phyloP scores from a whole-genome alignment of 192 early-diverging fungal genomes.

The Spizellomyces punctatus region DNA sequence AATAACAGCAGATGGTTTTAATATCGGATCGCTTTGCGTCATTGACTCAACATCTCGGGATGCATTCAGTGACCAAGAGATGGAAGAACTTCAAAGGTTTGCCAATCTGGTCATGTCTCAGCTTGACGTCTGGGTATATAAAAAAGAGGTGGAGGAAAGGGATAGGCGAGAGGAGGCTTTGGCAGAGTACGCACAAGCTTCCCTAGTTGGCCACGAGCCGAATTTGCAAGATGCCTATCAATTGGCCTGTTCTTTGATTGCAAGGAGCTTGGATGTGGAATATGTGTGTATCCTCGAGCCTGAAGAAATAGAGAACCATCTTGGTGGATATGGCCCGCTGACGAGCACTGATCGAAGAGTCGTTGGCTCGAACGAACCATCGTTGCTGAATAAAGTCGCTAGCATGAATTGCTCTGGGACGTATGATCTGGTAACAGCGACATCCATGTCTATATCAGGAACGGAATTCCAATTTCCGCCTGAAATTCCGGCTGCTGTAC shows the following conservation, averaged over 20 bases:
- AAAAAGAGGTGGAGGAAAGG: slow-evolving; percentile 43
- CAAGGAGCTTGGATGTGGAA: slow-evolving; percentile 16
- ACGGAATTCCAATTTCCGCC: slow-evolving; percentile 2
- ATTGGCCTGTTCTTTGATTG: slow-evolving; percentile 8
- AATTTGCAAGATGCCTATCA: slow-evolving; percentile 14
- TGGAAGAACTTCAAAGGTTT: slow-evolving; percentile 41
- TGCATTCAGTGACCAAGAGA: slow-evolving; percentile 36
- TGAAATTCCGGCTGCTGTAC: background rate
- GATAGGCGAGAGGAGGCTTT: slow-evolving; percentile 46
- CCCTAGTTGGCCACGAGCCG: slow-evolving; percentile 15
- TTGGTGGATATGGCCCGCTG: background rate
- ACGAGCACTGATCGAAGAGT: background rate
- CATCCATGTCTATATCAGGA: background rate
- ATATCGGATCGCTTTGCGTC: slow-evolving; percentile 51
- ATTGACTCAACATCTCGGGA: slow-evolving; percentile 43
- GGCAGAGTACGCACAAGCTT: slow-evolving; percentile 34
- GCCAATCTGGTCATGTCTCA: slow-evolving; percentile 47
- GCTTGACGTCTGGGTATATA: slow-evolving; percentile 51
- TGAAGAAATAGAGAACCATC: slow-evolving; percentile 3
- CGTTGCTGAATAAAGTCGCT: background rate
- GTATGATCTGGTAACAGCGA: slow-evolving; percentile 3
- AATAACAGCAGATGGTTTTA: slow-evolving; percentile 41
- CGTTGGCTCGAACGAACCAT: background rate
- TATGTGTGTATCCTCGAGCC: slow-evolving; percentile 37
- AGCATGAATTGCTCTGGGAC: slow-evolving; percentile 6